These are phyloP conservation scores for Fusarium sterilihyphosum DNA, from an alignment of 2,329 filamentous ascomycete species.

Conservation along the genomic window DNA sequence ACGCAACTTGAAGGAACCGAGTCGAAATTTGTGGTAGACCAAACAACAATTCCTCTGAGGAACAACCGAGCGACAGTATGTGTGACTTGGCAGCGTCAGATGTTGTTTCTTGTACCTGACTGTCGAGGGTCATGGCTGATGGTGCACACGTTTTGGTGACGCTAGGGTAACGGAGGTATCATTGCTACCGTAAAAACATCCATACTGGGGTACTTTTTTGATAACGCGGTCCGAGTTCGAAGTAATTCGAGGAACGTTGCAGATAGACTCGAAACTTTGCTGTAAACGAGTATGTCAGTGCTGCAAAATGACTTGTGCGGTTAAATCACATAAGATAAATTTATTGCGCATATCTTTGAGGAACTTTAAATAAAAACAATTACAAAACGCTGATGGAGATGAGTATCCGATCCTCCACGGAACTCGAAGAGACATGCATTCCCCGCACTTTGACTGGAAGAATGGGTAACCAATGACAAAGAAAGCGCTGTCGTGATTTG, in stretches of 20 bases:
- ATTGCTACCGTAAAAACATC: not conserved
- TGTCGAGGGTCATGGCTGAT: not conserved
- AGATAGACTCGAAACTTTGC: not conserved
- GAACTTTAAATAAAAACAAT: not conserved
- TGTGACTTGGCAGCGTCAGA: not conserved
- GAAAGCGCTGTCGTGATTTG: not conserved
- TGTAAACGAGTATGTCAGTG: not conserved
- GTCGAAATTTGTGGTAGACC: slow-evolving; percentile 1
- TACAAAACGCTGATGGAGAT: slow-evolving; percentile 1
- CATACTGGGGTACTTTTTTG: slow-evolving; percentile 6
- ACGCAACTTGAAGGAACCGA: slow-evolving; percentile 12
- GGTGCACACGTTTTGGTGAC: not conserved
- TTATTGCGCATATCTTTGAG: not conserved
- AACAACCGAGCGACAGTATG: not conserved
- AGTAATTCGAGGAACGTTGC: not conserved
- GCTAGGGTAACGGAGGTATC: slow-evolving; percentile 6
- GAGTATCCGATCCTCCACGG: slow-evolving; percentile 5
- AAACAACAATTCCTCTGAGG: not conserved
- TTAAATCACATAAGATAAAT: not conserved
- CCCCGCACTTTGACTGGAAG: slow-evolving; percentile 19
- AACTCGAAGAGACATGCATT: slow-evolving; percentile 20
- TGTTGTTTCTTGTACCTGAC: slow-evolving; percentile 1
- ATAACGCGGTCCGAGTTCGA: slow-evolving; percentile 14
- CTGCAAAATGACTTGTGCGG: not conserved
- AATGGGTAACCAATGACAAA: slow-evolving; percentile 15